Evolutionary conservation across 495 filamentous ascomycete genomes (phyloP), one percentile per base, ranked within the genome.

Genomic region (Aspergillus funiculosus): DNA sequence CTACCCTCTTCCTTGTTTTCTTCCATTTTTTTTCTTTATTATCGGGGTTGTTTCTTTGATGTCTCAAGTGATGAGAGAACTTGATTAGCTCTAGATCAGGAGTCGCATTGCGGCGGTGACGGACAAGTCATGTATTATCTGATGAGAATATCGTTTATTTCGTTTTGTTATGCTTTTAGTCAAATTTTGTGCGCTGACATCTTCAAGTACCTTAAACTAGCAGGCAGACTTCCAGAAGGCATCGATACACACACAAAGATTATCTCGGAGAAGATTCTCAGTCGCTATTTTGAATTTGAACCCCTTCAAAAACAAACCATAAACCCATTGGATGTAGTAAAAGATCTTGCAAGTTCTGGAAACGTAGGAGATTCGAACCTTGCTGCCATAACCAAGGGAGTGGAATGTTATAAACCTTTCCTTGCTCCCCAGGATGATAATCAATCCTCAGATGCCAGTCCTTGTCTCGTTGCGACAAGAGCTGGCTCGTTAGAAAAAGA

Each of bases 71-170:
- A 77, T 45, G 74, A 74, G 58, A 72, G 63, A 71, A 63, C 50
- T 57, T 62, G 51, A 70, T 75, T 73, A 77, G 74, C 74, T 77
- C 74, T 77, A 77, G 74, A 77, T 77, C 73, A 73, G 65, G 63
- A 76, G 71, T 62, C 66, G 64, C 68, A 48, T 43, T 59, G 68
- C 65, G 66, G 61, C 64, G 56, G 46, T 75, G 74, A 77, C 70
- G 53, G 72, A 74, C 57, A 61, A 60, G 59, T 57, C 65, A 69
- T 74, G 64, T 73, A 76, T 72, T 74, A 72, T 69, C 68, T 68
- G 69, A 74, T 52, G 61, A 69, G 66, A 67, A 48, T 46, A 14
- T 8, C 43, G 14, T 28, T 26, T n/a, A 11, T 15, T 20, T 9
- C n/a, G n/a, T n/a, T 35, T 32, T 26, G 6, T 14, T 45, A 45